phyloP scores from a whole-genome alignment of 192 early-diverging fungal genomes.

The Dissophora globulifera region DNA sequence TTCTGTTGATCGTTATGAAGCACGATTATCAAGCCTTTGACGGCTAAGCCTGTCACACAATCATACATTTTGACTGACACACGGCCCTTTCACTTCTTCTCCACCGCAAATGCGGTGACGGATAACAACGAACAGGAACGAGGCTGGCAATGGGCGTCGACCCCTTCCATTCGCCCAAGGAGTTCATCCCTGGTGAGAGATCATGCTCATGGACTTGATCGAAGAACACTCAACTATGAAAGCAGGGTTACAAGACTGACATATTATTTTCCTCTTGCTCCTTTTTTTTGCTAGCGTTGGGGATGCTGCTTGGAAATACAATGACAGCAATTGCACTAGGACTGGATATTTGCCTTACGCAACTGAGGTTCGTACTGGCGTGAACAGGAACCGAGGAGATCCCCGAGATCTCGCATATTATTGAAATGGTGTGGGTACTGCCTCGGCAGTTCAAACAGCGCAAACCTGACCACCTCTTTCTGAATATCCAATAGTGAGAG shows the following conservation, averaged over 20 bases:
- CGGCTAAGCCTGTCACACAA: too few species aligned
- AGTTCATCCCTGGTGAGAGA: constrained; percentile 78
- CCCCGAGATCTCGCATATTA: too few species aligned
- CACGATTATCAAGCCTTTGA: too few species aligned
- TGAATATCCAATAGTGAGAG: constrained; percentile 55
- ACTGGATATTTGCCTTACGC: constrained; percentile 66
- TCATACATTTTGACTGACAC: too few species aligned
- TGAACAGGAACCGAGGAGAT: too few species aligned
- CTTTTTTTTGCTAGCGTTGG: constrained; percentile 62
- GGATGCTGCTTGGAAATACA: constrained; percentile 88
- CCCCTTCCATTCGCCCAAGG: constrained; percentile 75
- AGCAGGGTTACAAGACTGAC: too few species aligned
- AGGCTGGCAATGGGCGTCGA: constrained; percentile 73
- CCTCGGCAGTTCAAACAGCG: too few species aligned
- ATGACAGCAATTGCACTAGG: constrained; percentile 80
- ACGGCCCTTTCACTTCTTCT: too few species aligned
- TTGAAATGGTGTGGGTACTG: too few species aligned
- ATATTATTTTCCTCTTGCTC: neutral
- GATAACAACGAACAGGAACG: constrained; percentile 64
- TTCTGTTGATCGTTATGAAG: neutral
- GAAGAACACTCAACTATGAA: too few species aligned
- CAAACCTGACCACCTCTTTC: too few species aligned
- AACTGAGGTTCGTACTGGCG: constrained; percentile 63
- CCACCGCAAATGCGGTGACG: too few species aligned
- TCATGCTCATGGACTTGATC: neutral